phyloP scores from a whole-genome alignment of 2,329 filamentous ascomycete species.

The Aspergillus flavus region DNA sequence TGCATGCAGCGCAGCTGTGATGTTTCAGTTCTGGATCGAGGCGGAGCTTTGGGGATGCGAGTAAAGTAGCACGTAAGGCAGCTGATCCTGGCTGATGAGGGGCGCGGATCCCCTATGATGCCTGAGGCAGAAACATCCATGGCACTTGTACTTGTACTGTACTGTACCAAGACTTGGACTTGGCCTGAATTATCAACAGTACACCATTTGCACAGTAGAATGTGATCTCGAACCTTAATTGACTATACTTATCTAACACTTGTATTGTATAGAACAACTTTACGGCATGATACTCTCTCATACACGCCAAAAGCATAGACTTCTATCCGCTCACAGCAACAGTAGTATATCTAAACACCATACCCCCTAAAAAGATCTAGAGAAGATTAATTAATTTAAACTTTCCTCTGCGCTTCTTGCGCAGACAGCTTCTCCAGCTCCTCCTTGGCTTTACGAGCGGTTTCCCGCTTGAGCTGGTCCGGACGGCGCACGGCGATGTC shows the following conservation, averaged over 20 bases:
- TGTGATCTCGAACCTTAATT: not conserved
- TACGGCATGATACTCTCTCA: not conserved
- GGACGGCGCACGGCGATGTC: constrained; percentile 86
- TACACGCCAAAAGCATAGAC: not conserved
- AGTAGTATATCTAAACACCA: constrained; percentile 5
- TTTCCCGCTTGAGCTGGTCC: constrained; percentile 82
- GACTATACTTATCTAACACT: not conserved
- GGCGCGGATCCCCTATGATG: not conserved
- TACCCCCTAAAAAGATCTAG: not conserved
- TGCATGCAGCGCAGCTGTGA: not conserved
- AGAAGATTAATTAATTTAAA: constrained; percentile 21
- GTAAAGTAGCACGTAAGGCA: not conserved
- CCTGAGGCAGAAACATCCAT: not conserved
- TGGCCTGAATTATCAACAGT: not conserved
- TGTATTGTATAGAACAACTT: not conserved
- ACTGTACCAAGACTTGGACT: not conserved
- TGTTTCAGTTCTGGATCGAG: not conserved
- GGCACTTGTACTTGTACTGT: not conserved
- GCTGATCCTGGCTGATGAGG: not conserved
- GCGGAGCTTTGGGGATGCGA: not conserved
- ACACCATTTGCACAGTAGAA: not conserved
- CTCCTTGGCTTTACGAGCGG: constrained; percentile 65
- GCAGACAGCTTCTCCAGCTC: constrained; percentile 48
- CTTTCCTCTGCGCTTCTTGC: constrained; percentile 35
- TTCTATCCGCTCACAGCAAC: not conserved